Evolutionary conservation across 2,329 filamentous ascomycete genomes (phyloP).

Genomic region (Gaeumannomyces tritici): DNA sequence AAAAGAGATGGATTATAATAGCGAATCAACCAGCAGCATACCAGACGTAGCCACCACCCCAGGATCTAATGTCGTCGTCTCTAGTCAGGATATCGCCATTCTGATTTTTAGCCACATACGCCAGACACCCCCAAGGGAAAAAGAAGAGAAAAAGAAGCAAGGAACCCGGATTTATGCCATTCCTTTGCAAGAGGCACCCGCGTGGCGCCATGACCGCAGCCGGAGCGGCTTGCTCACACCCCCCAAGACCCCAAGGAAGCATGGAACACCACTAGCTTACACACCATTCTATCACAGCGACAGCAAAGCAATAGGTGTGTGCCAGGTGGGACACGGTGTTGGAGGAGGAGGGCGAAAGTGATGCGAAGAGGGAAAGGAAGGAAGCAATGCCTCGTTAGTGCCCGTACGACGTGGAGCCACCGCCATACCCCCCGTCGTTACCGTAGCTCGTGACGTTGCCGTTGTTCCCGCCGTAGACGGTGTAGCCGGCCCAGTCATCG

Average conservation of each 20-base stretch:
- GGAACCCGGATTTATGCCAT: background rate
- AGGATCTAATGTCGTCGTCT: background rate
- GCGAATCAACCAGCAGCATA: background rate
- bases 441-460: conserved; percentile 3
- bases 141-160: no score
- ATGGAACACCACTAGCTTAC: background rate
- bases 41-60: background rate
- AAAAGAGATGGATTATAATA: background rate
- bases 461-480: conserved; percentile 34
- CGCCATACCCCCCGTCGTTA: background rate
- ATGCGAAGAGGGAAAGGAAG: background rate
- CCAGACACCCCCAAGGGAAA: background rate
- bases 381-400: background rate
- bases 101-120: background rate
- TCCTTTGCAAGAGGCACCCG: background rate
- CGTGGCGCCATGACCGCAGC: no score
- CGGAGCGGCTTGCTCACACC: background rate
- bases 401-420: conserved; percentile 3
- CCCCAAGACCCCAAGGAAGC: no score
- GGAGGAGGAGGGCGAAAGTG: background rate
- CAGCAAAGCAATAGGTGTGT: background rate
- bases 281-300: background rate
- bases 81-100: background rate
- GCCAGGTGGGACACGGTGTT: no score
- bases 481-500: conserved; percentile 55